These are phyloP conservation scores for Hibiscus tridactylites DNA, from an alignment of 345 rosid genomes.

Conservation along the genomic window DNA sequence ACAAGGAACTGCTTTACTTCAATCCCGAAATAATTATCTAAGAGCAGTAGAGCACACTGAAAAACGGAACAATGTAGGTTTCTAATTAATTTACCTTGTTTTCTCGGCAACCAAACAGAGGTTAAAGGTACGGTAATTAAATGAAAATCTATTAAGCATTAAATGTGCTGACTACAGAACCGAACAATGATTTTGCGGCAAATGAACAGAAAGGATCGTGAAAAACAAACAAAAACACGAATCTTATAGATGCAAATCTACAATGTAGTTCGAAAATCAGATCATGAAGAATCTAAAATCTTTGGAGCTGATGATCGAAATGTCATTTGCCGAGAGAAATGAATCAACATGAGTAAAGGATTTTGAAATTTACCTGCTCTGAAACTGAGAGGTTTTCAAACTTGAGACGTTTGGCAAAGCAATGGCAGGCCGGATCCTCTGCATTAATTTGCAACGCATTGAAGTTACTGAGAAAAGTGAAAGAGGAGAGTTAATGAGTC, in stretches of 20 bases:
- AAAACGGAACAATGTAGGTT: background rate
- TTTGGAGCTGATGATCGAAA: background rate
- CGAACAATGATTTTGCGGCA: too few species aligned
- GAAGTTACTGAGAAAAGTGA: slow-evolving; percentile 2
- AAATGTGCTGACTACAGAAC: too few species aligned
- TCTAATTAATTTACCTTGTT: background rate
- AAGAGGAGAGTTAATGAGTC: background rate
- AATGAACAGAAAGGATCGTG: too few species aligned
- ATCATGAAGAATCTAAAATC: background rate
- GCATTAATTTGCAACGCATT: slow-evolving; percentile 13
- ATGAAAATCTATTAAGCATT: background rate
- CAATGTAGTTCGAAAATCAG: too few species aligned
- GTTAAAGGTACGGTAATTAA: background rate
- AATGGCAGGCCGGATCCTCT: background rate
- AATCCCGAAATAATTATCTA: background rate
- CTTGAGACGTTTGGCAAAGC: background rate
- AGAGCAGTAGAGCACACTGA: slow-evolving; percentile 3
- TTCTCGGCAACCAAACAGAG: slow-evolving; percentile 7
- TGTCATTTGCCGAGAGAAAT: background rate
- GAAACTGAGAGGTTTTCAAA: background rate
- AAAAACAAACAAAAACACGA: too few species aligned
- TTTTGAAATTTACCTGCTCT: background rate
- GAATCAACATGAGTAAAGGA: background rate
- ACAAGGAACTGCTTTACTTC: background rate
- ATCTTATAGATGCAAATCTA: too few species aligned